phyloP scores from a whole-genome alignment of 176 grass and related monocot genomes.

The Puccinellia tenuiflora region DNA sequence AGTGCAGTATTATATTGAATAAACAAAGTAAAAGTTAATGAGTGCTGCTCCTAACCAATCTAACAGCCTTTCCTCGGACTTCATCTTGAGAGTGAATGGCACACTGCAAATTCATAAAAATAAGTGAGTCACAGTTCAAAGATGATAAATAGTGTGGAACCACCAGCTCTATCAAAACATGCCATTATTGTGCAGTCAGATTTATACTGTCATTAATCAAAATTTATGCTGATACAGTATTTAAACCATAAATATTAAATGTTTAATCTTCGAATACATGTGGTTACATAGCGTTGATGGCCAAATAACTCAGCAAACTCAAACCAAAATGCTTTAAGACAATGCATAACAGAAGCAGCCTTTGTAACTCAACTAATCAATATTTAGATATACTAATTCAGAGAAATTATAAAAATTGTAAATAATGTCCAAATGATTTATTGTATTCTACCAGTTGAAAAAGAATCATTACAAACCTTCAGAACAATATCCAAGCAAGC shows the following conservation, averaged over 20 bases:
- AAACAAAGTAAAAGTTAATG: constrained; percentile 8
- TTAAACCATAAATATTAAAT: constrained; percentile 5
- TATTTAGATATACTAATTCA: background rate
- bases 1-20: background rate
- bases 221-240: background rate
- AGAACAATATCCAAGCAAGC: constrained; percentile 87
- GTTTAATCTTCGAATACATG: background rate
- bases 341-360: background rate
- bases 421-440: background rate
- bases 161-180: background rate
- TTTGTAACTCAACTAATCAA: background rate
- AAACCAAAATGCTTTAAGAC: background rate
- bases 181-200: constrained; percentile 3
- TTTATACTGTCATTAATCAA: background rate
- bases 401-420: constrained; percentile 5
- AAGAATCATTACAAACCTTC: constrained; percentile 57
- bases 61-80: constrained; percentile 77
- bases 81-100: constrained; percentile 91
- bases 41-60: constrained; percentile 62
- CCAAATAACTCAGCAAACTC: constrained; percentile 15
- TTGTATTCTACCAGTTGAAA: constrained; percentile 21
- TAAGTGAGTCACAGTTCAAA: background rate
- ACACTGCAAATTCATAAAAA: constrained; percentile 63
- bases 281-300: constrained; percentile 2
- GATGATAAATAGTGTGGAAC: background rate